Evolutionary conservation across 768 basidiomycete species (phyloP), one percentile per base, ranked within the genome.

Genomic region (Boletus tomentosulus): DNA sequence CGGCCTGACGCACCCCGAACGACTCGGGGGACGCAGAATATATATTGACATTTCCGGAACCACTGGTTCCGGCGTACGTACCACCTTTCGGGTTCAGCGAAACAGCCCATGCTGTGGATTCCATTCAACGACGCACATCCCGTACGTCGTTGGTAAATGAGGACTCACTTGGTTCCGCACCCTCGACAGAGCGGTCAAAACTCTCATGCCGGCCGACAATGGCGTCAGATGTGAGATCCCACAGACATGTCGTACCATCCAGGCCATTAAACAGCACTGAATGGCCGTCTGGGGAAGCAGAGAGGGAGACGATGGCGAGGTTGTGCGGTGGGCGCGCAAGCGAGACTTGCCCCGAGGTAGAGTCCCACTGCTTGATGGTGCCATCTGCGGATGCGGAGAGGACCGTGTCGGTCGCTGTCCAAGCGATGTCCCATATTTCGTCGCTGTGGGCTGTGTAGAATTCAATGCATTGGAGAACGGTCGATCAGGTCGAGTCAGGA

Each of bases 251-350:
- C 28, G 86, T 79, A 2, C 94, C 94, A 62, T 96, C 93, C 19
- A 95, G 75, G 51, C 87, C 87, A 62, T 92, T 92, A 61, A 85
- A 87, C 43, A 97, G 68, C 0, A 83, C 91, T 30, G 71, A 73
- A 45, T 72, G 75, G 8, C 90, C 94, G 46, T 83, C 77, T 0
- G 80, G 77, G 19, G 85, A 79, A 8, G 82, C 82, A 16, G 89
- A 91, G 33, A 96, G 71, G 6, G 92, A 92, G 16, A 91, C 82
- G 58, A 93, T 82, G 3, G 89, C 93, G 19, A 96, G 84, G 7
- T 90, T 84, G 71, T 96, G 90, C n/a, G 86, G 77, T 35, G 82
- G 71, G 16, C 84, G 82, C 33, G 84, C 73, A 11, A 74, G 74
- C 50, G 78, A 76, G 3, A 81, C 79, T 60, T 87, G 83, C 22